Evolutionary conservation across 768 basidiomycete genomes (phyloP).

Genomic region (Psilocybe tampanensis): DNA sequence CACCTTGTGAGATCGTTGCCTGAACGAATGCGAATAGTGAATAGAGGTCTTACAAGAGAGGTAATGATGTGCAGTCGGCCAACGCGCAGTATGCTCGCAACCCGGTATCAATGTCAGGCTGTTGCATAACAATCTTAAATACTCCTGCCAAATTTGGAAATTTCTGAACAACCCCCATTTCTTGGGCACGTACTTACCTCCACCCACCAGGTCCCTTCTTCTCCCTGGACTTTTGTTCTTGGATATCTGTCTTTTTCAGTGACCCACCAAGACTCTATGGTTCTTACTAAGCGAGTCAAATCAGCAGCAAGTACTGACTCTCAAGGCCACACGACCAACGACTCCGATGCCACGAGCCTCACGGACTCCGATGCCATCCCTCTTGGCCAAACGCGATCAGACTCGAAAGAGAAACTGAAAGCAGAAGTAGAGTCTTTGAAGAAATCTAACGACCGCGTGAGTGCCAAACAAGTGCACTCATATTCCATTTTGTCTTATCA

Average conservation of each 20-base stretch:
- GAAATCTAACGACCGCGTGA: conserved; percentile 17
- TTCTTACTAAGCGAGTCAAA: background rate
- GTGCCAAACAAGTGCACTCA: background rate
- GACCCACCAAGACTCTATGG: background rate
- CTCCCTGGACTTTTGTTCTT: background rate
- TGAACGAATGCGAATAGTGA: conserved; percentile 16
- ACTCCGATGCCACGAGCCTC: background rate
- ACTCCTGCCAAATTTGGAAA: background rate
- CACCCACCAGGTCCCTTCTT: background rate
- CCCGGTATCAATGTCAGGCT: conserved; percentile 7
- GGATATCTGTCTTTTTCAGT: background rate
- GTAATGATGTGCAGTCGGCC: background rate
- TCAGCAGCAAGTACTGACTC: background rate
- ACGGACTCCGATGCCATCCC: background rate
- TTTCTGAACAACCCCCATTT: background rate
- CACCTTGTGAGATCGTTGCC: conserved; percentile 19
- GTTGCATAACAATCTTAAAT: conserved; percentile 21
- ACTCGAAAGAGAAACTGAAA: conserved; percentile 20
- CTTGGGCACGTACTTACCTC: too few species aligned
- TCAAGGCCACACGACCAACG: background rate
- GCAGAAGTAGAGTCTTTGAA: conserved; percentile 18
- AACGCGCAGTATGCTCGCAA: conserved; percentile 10
- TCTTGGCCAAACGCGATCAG: background rate
- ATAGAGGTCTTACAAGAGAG: background rate
- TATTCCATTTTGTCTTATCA: background rate